Conservation (phyloP, 106 monocot genomes). For the Dioscorea dumetorum region DNA sequence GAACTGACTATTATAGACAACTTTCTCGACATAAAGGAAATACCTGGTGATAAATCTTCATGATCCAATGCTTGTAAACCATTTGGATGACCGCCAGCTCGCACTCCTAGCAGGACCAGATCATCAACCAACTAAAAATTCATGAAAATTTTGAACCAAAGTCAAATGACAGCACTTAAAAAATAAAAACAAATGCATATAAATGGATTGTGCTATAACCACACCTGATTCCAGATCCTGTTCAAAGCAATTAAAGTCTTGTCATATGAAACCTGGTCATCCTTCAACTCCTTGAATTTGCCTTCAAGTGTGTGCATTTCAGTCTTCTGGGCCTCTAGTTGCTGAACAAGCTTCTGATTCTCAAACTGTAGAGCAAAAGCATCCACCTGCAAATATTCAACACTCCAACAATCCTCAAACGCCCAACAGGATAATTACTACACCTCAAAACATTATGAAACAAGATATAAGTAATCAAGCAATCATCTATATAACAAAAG, state of each 20-base stretch:
- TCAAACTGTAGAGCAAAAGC: constrained; percentile 75
- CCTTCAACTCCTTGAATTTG: constrained; percentile 61
- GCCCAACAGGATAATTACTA: neutral
- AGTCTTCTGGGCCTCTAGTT: constrained; percentile 75
- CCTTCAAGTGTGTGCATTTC: constrained; percentile 64
- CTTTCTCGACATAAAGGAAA: neutral
- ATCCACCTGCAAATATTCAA: constrained; percentile 52
- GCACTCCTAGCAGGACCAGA: constrained; percentile 56
- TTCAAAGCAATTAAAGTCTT: constrained; percentile 62
- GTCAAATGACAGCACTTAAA: neutral
- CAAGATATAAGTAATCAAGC: neutral
- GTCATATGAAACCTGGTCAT: constrained; percentile 67
- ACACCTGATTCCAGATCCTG: constrained; percentile 96
- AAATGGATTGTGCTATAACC: neutral
- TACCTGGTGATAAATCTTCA: constrained; percentile 57
- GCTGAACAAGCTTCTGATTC: constrained; percentile 90
- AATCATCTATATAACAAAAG: neutral
- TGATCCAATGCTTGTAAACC: constrained; percentile 45
- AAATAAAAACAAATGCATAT: neutral
- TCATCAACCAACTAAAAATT: constrained; percentile 60
- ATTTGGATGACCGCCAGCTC: constrained; percentile 45
- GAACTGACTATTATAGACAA: too few species aligned
- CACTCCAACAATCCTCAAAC: neutral
- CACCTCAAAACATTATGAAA: neutral
- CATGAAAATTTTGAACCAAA: neutral